Evolutionary conservation across 805 yeast genomes (phyloP).

Genomic region (Yarrowia alimentaria): DNA sequence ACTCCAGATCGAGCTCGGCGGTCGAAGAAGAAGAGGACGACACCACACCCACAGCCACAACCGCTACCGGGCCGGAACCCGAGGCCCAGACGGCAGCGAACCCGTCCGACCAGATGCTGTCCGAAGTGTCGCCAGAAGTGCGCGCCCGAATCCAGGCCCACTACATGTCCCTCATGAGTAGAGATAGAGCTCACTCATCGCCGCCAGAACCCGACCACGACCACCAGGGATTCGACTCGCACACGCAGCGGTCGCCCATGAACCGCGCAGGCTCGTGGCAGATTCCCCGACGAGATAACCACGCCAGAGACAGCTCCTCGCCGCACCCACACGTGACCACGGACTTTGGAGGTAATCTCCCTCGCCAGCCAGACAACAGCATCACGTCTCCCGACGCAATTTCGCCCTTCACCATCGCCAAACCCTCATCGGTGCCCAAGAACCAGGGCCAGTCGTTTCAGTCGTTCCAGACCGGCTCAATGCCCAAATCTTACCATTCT

Average conservation of each 20-base stretch:
- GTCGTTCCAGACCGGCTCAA: constrained; percentile 11
- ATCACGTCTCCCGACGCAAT: constrained; percentile 30
- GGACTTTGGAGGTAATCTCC: constrained; percentile 32
- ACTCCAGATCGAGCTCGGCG: constrained; percentile 5
- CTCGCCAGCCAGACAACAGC: too few species aligned
- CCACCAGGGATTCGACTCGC: too few species aligned
- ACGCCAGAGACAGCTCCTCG: too few species aligned
- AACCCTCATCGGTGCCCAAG: constrained; percentile 24
- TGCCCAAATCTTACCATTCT: constrained; percentile 30
- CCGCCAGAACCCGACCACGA: constrained; percentile 31
- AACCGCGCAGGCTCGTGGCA: too few species aligned
- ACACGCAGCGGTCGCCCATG: too few species aligned
- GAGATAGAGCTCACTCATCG: constrained; percentile 38
- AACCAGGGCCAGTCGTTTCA: constrained; percentile 14
- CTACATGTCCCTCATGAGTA: constrained; percentile 70
- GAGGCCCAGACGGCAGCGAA: neutral
- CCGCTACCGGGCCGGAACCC: neutral
- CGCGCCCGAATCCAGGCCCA: constrained; percentile 87
- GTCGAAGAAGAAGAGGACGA: constrained; percentile 9
- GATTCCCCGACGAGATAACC: constrained; percentile 36
- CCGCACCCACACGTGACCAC: constrained; percentile 32
- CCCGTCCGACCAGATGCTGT: neutral
- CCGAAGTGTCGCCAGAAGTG: constrained; percentile 54
- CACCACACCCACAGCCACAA: neutral
- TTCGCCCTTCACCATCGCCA: constrained; percentile 31